phyloP scores from a whole-genome alignment of 2,329 filamentous ascomycete genomes.

The Scleromitrula shiraiana region DNA sequence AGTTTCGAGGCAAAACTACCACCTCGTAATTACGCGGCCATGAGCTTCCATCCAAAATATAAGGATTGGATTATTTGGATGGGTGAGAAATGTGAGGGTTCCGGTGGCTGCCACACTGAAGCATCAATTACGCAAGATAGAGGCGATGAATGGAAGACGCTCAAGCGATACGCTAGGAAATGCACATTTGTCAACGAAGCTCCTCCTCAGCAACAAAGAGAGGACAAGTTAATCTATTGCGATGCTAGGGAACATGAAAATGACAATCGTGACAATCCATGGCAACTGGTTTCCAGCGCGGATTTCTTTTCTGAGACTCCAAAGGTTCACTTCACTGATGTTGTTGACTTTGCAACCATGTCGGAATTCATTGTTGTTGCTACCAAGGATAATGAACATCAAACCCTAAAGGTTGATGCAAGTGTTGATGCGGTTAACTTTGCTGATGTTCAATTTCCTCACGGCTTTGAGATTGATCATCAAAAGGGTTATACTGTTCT shows the following conservation, averaged over 20 bases:
- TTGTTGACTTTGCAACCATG: constrained; percentile 88
- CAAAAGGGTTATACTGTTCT: constrained; percentile 85
- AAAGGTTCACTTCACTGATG: constrained; percentile 55
- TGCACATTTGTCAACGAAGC: constrained; percentile 78
- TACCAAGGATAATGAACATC: constrained; percentile 53
- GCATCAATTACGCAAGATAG: constrained; percentile 74
- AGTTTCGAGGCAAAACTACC: constrained; percentile 63
- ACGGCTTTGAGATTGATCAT: constrained; percentile 70
- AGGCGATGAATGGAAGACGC: constrained; percentile 69
- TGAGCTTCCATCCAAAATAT: constrained; percentile 75
- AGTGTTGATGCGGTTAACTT: constrained; percentile 81
- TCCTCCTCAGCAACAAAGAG: constrained; percentile 45
- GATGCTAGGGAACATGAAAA: constrained; percentile 55
- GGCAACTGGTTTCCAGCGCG: constrained; percentile 67
- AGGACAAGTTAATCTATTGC: constrained; percentile 46
- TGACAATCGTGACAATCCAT: constrained; percentile 52
- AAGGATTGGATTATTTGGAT: constrained; percentile 92
- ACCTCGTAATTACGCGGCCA: constrained; percentile 34
- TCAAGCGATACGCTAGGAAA: constrained; percentile 66
- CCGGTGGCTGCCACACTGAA: constrained; percentile 56
- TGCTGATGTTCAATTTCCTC: constrained; percentile 77
- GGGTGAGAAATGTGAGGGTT: constrained; percentile 58
- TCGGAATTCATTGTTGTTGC: constrained; percentile 92
- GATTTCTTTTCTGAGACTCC: constrained; percentile 66
- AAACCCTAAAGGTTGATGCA: constrained; percentile 67